Conservation (phyloP, 139 green algal genomes). For the Volvox africanus region DNA sequence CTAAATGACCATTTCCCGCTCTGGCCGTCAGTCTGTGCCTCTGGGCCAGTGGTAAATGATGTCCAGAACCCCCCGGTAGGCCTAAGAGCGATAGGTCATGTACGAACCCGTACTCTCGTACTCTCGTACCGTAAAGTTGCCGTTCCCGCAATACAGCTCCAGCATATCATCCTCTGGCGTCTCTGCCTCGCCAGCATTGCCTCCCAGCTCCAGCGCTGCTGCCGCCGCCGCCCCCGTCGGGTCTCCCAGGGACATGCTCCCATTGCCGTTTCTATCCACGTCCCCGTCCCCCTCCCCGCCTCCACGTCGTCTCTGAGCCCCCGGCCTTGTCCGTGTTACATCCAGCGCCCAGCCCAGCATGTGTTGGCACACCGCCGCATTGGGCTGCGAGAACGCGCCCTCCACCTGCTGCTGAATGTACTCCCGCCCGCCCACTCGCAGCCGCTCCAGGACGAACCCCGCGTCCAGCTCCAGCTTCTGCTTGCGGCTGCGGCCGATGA, state of each 20-base stretch:
- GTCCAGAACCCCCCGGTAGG: too few relatives aligned
- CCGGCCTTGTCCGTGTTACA: constrained; percentile 56
- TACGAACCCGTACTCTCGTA: neutral
- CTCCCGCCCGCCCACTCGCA: constrained; percentile 17
- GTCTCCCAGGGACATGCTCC: neutral
- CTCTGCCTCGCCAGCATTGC: neutral
- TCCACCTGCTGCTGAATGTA: constrained; percentile 78
- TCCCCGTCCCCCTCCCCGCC: neutral
- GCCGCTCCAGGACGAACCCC: constrained; percentile 81
- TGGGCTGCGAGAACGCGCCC: constrained; percentile 92
- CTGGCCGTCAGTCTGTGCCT: too few relatives aligned
- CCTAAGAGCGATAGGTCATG: too few relatives aligned
- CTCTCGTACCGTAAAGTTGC: constrained; percentile 63
- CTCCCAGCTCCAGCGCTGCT: neutral
- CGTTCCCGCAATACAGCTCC: constrained; percentile 95
- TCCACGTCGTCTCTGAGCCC: neutral
- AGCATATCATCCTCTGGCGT: constrained; percentile 48
- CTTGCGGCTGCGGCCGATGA: constrained; percentile 79
- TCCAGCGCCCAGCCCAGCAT: constrained; percentile 92
- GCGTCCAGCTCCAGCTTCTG: constrained; percentile 80
- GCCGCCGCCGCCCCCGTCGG: neutral
- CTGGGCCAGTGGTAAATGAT: too few relatives aligned
- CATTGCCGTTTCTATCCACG: too few relatives aligned
- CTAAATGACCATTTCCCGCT: too few relatives aligned
- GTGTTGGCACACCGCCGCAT: constrained; percentile 82